phyloP scores from a whole-genome alignment of 768 basidiomycete species.

The Pholiota conissans region DNA sequence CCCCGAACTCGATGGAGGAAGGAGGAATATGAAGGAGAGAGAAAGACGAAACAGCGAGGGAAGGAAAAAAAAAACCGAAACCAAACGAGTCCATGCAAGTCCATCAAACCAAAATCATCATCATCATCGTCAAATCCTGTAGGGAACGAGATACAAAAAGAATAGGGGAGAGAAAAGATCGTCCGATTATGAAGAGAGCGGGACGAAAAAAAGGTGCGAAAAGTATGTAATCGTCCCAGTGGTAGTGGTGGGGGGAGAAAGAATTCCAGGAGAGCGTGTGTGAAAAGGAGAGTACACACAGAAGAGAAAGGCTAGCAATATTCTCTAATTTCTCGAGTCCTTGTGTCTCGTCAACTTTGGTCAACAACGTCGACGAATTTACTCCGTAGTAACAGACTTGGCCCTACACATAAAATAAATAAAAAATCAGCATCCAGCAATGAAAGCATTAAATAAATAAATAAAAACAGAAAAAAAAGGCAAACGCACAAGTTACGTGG shows the following conservation, averaged over 20 bases:
- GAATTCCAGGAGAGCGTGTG: not conserved
- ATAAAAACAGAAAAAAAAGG: conserved; percentile 3
- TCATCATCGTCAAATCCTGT: too few relatives aligned
- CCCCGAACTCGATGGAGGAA: too few relatives aligned
- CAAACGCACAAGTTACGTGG: conserved; percentile 87
- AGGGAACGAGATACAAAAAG: too few relatives aligned
- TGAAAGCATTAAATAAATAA: conserved; percentile 10
- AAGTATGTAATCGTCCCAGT: too few relatives aligned
- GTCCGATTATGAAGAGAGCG: too few relatives aligned
- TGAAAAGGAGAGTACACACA: not conserved
- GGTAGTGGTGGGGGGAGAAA: not conserved
- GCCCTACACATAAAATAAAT: conserved; percentile 54
- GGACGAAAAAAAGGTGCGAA: too few relatives aligned
- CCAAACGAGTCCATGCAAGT: too few relatives aligned
- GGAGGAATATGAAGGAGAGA: not conserved
- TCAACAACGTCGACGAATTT: conserved; percentile 21
- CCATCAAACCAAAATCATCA: too few relatives aligned
- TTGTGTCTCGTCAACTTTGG: not conserved
- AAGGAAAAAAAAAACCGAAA: too few relatives aligned
- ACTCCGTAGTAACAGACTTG: conserved; percentile 78
- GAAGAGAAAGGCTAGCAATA: not conserved
- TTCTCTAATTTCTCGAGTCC: not conserved
- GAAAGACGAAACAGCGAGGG: too few relatives aligned
- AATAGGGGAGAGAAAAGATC: too few relatives aligned
- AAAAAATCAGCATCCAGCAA: too few relatives aligned